These are phyloP conservation scores for Effrenium voratum DNA, from an alignment of 73 alveolate species.

Conservation along the genomic window DNA sequence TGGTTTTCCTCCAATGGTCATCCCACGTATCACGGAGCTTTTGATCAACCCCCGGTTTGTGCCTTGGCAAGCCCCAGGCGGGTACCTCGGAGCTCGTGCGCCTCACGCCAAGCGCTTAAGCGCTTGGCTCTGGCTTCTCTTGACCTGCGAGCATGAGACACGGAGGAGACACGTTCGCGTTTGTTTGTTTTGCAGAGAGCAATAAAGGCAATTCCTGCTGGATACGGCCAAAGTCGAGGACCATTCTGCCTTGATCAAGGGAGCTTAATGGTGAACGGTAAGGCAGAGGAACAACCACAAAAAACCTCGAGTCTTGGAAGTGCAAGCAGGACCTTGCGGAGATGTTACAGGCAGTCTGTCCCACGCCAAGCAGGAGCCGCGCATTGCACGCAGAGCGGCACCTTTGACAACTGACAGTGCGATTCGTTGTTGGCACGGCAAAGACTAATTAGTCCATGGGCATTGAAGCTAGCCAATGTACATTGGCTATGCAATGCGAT, in stretches of 20 bases:
- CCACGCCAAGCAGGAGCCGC: slow-evolving; percentile 25
- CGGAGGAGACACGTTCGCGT: too few species aligned
- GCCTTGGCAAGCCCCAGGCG: too few species aligned
- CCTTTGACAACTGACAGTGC: too few species aligned
- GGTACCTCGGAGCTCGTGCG: slow-evolving; percentile 26
- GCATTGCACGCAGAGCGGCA: neutral
- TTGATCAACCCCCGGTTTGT: too few species aligned
- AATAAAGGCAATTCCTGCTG: slow-evolving; percentile 30
- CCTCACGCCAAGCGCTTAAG: too few species aligned
- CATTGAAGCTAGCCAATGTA: too few species aligned
- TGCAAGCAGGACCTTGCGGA: slow-evolving; percentile 28
- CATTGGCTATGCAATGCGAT: neutral
- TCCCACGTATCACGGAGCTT: too few species aligned
- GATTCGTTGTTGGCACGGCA: too few species aligned
- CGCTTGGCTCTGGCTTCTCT: neutral
- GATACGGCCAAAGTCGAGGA: slow-evolving; percentile 66
- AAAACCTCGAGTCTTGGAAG: neutral
- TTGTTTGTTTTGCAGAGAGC: neutral
- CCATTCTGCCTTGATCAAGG: neutral
- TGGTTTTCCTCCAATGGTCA: too few species aligned
- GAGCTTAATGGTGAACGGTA: too few species aligned
- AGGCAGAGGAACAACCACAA: neutral
- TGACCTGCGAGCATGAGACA: too few species aligned
- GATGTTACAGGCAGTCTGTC: slow-evolving; percentile 40
- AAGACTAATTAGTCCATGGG: too few species aligned